These are phyloP conservation scores for Septoria linicola DNA, from an alignment of 2,329 filamentous ascomycete species.

Conservation along the genomic window DNA sequence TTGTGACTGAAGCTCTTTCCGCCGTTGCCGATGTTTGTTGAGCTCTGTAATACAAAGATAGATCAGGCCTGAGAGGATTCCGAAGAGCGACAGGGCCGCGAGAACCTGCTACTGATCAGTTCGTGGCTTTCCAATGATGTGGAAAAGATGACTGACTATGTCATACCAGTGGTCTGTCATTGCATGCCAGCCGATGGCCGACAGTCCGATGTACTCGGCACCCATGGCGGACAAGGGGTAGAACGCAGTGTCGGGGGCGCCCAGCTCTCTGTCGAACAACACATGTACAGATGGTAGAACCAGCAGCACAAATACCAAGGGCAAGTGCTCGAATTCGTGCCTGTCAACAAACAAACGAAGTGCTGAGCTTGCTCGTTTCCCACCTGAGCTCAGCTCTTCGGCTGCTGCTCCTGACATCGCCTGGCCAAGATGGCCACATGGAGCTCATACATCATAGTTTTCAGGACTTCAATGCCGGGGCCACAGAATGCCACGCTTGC, in stretches of 20 bases:
- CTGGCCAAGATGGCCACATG: not conserved
- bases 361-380: constrained; percentile 10
- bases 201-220: constrained; percentile 11
- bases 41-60: not conserved
- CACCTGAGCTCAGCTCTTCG: constrained; percentile 15
- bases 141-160: constrained; percentile 1
- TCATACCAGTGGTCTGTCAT: constrained; percentile 13
- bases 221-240: not conserved
- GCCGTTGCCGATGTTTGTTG: not conserved
- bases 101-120: no score
- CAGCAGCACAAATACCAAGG: constrained; percentile 6
- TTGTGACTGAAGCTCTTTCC: not conserved
- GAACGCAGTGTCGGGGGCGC: not conserved
- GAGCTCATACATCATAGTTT: no score
- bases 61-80: not conserved
- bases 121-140: no score
- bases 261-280: constrained; percentile 2
- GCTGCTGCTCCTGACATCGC: constrained; percentile 14
- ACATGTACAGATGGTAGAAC: constrained; percentile 9
- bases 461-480: no score
- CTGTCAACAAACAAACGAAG: constrained; percentile 10
- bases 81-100: constrained; percentile 9
- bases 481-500: no score
- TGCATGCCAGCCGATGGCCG: constrained; percentile 12
- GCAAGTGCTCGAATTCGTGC: constrained; percentile 7